Evolutionary conservation across 2,329 filamentous ascomycete species (phyloP).

Genomic region (Cytospora leucostoma): DNA sequence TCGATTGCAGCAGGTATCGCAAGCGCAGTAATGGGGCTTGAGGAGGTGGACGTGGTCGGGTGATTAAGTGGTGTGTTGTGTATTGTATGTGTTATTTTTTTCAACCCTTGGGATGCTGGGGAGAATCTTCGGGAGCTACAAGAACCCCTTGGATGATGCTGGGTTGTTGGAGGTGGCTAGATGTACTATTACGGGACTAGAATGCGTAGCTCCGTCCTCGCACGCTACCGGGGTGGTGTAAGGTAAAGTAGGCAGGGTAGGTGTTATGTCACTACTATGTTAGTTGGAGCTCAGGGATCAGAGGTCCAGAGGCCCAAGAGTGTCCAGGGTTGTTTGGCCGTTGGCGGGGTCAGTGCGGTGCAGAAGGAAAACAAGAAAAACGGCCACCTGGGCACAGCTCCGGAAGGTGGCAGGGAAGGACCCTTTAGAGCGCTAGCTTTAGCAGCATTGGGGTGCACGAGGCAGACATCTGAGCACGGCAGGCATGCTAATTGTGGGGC

Average conservation of each 20-base stretch:
- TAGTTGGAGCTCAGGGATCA: neutral
- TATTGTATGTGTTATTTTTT: neutral
- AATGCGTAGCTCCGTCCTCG: neutral
- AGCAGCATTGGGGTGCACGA: neutral
- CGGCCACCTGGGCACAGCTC: neutral
- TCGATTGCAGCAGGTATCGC: neutral
- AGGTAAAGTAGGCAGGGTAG: too few relatives aligned
- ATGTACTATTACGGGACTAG: neutral
- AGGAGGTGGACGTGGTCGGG: neutral
- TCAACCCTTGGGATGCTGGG: neutral
- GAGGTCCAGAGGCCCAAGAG: neutral
- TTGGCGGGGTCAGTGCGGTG: neutral
- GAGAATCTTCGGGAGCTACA: neutral
- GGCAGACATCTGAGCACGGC: neutral
- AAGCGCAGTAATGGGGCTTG: neutral
- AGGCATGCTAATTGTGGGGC: too few relatives aligned
- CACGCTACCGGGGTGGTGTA: neutral
- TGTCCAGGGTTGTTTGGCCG: neutral
- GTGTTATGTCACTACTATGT: too few relatives aligned
- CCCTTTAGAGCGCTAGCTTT: too few relatives aligned
- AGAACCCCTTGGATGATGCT: neutral
- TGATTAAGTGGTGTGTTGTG: neutral
- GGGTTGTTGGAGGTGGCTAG: neutral
- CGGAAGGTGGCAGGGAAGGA: slow-evolving; percentile 1
- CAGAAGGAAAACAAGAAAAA: neutral